Evolutionary conservation across 2,329 filamentous ascomycete species (phyloP).

Genomic region (Talaromyces sp.): DNA sequence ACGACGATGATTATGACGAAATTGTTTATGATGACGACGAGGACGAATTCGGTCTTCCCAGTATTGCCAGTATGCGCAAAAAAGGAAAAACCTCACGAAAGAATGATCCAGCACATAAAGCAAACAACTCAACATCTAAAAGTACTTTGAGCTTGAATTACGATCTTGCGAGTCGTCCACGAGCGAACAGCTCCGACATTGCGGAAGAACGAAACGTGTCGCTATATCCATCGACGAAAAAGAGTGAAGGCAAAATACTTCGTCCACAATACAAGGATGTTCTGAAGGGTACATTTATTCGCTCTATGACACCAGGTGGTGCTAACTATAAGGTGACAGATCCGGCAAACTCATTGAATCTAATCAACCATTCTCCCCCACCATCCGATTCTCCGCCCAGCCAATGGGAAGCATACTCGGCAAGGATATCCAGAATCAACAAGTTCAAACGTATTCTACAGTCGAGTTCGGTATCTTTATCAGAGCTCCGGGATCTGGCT

Average conservation of each 20-base stretch:
- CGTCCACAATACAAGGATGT: conserved; percentile 98
- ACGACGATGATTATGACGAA: conserved; percentile 61
- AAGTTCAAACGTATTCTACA: conserved; percentile 97
- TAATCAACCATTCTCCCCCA: conserved; percentile 79
- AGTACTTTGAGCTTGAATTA: conserved; percentile 21
- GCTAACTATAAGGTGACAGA: conserved; percentile 30
- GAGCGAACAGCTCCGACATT: conserved; percentile 87
- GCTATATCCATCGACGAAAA: conserved; percentile 81
- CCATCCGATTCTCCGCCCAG: conserved; percentile 70
- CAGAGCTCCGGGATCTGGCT: conserved; percentile 75
- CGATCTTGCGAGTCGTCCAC: conserved; percentile 41
- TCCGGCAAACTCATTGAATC: conserved; percentile 88
- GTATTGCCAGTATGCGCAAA: conserved; percentile 82
- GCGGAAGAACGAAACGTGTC: conserved; percentile 79
- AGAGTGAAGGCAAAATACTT: conserved; percentile 88
- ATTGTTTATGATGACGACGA: conserved; percentile 81
- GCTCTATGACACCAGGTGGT: not conserved
- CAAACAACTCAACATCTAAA: conserved; percentile 8
- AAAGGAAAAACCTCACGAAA: conserved; percentile 47
- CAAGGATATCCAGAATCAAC: conserved; percentile 88
- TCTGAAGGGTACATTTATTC: conserved; percentile 52
- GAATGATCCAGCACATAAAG: conserved; percentile 37
- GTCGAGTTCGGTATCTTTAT: conserved; percentile 77
- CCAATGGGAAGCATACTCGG: conserved; percentile 78
- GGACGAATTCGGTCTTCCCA: conserved; percentile 92